phyloP scores from a whole-genome alignment of 2,329 filamentous ascomycete species.

The Calonectria hawksworthii region DNA sequence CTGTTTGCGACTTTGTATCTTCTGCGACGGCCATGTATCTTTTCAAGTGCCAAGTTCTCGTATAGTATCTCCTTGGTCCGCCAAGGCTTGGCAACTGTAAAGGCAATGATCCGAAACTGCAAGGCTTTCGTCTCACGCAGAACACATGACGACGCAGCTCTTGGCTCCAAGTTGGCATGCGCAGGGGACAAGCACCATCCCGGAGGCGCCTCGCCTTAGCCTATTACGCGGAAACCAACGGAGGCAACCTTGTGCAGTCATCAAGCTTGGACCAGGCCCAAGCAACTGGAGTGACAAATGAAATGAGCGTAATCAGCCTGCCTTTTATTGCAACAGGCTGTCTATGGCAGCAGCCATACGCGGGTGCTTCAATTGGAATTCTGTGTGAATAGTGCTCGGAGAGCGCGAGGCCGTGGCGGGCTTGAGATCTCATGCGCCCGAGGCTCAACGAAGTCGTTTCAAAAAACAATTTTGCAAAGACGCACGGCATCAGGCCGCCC shows the following conservation, averaged over 20 bases:
- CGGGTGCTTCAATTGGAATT: not conserved
- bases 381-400: not conserved
- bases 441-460: too few species aligned
- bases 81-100: conserved; percentile 49
- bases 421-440: not conserved
- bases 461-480: not conserved
- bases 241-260: conserved; percentile 47
- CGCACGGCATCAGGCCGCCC: not conserved
- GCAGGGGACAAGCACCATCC: conserved; percentile 33
- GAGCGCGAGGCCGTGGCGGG: not conserved
- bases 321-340: not conserved
- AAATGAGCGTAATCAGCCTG: not conserved
- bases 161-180: conserved; percentile 35
- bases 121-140: conserved; percentile 66
- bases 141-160: conserved; percentile 68
- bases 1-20: not conserved
- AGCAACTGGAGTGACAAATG: not conserved
- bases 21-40: too few species aligned
- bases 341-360: not conserved
- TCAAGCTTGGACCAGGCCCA: not conserved
- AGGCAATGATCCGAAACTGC: conserved; percentile 40
- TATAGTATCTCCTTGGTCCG: not conserved
- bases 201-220: conserved; percentile 51
- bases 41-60: not conserved
- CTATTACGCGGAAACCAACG: conserved; percentile 59